Base-by-base conservation (phyloP, 2,329 filamentous ascomycete species). In the Alternaria postmessia region DNA sequence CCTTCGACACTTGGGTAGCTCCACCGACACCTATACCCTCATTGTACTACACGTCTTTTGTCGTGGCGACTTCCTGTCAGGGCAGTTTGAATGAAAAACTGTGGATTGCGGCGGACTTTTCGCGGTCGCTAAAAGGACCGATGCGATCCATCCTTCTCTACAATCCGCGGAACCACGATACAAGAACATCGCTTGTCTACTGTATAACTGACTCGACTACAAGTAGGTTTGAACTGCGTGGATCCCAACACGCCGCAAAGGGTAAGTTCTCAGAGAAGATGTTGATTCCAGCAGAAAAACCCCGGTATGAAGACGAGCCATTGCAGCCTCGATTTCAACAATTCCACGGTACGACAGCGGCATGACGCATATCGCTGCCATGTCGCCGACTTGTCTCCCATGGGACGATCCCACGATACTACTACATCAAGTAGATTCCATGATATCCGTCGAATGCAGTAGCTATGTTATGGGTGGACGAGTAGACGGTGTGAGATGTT, bases 51-150 rank as follows among this genome's bases (percentile, higher is more conserved):
- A 55, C 52, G 51, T 28, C 34, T 36, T 34, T 32, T 43, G 47
- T 48, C 36, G 52, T 61, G 58, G 54, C 58, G 43, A 61, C 48
- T 61, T 61, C 58, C 58, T 36, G 36, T 57, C 47, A 57, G n/a
- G 58, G 58, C 38, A 61, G 38, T 57, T 57, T 61, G 30, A 5
- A 52, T 11, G 9, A 57, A 61, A 53, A 61, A 57, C 34, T 53
- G 48, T 61, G 47, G 54, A 61, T 61, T 61, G 42, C 48, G 48
- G 54, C 58, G 58, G 58, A 57, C 55, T 56, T 61, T 61, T 61
- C 38, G 58, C 58, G 58, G 58, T 61, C 58, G 20, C 54, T 39
- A 57, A 57, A 51, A 55, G 58, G 58, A 57, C 58, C 58, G 58
- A 61, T 43, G 54, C 36, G 9, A 53, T 24, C 47, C 48, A 43